Evolutionary conservation across 2,329 filamentous ascomycete species (phyloP), one percentile per base, ranked within the genome.

Genomic region (Colletotrichum sp.): DNA sequence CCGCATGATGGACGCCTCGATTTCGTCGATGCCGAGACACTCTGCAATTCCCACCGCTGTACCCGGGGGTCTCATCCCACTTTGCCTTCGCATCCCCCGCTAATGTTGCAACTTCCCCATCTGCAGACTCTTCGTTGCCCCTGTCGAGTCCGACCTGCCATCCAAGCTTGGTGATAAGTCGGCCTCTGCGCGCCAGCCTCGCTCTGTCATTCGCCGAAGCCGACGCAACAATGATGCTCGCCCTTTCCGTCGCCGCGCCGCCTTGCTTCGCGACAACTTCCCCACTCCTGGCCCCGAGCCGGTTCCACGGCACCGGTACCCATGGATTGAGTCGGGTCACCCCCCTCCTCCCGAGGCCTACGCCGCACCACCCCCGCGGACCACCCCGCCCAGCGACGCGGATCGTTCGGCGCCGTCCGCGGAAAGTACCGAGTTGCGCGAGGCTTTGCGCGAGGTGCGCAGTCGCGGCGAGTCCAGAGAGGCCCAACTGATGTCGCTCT

Each of bases 111-210:
- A 55, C 16, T n/a, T 32, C 49, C 13, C n/a, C 24, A 55, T 30
- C 16, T 57, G 30, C 77, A 89, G 88, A 77, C 82, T 89, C 36
- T 89, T 88, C 77, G 80, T 88, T 69, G 86, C 87, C 49, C 87
- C 86, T 39, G 84, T 87, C 78, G 85, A 88, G 78, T 87, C 87
- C 64, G 86, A 88, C 76, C 71, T 87, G 60, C 79, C 82, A 16
- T 78, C 81, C 63, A 87, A 87, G 77, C 69, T 83, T 39, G 77
- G 83, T 30, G 78, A 83, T 75, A 77, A 77, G 57, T 75, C 79
- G 13, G 39, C 77, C 30, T 77, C 80, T 55, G 76, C 80, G 6
- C 77, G 80, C 39, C 78, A 79, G 52, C 78, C 82, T 60, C 86
- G 86, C 65, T 85, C 87, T 13, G 80, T 83, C n/a, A 88, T 88